Evolutionary conservation across 768 basidiomycete genomes (phyloP).

Genomic region (Amanita rubescens): DNA sequence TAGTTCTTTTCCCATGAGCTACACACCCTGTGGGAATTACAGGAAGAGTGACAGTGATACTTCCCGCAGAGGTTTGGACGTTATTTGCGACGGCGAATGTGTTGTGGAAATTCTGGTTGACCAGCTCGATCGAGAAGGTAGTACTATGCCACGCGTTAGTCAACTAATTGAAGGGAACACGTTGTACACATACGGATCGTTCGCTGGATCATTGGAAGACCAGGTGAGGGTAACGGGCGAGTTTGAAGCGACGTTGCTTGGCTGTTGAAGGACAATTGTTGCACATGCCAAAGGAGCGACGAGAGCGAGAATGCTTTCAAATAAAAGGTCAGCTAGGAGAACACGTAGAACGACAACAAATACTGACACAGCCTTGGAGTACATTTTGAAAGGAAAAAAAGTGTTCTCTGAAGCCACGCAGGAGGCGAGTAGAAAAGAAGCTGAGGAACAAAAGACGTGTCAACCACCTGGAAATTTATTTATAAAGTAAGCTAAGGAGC

Average conservation of each 20-base stretch:
- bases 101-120: conserved; percentile 44
- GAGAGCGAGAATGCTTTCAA: conserved; percentile 32
- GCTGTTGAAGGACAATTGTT: not conserved
- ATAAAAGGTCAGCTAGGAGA: conserved; percentile 1
- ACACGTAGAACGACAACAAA: not conserved
- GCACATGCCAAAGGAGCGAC: conserved; percentile 42
- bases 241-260: not conserved
- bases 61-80: conserved; percentile 28
- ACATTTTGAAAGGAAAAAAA: not conserved
- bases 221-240: conserved; percentile 36
- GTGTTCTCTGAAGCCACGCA: conserved; percentile 8
- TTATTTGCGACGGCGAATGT: conserved; percentile 50
- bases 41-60: conserved; percentile 36
- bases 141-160: conserved; percentile 8
- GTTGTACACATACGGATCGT: conserved; percentile 34
- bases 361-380: conserved; percentile 3
- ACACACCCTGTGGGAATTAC: conserved; percentile 41
- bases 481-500: not conserved
- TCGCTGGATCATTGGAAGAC: conserved; percentile 22
- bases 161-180: not conserved
- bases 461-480: conserved; percentile 12
- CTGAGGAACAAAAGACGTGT: conserved; percentile 12
- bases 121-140: conserved; percentile 38
- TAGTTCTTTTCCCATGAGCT: conserved; percentile 10
- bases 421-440: conserved; percentile 16